Percentiles rank a stretch among this genome's conserved stretches.
phyloP scores from a whole-genome alignment of 768 basidiomycete species.

The Suillus tomentosus region DNA sequence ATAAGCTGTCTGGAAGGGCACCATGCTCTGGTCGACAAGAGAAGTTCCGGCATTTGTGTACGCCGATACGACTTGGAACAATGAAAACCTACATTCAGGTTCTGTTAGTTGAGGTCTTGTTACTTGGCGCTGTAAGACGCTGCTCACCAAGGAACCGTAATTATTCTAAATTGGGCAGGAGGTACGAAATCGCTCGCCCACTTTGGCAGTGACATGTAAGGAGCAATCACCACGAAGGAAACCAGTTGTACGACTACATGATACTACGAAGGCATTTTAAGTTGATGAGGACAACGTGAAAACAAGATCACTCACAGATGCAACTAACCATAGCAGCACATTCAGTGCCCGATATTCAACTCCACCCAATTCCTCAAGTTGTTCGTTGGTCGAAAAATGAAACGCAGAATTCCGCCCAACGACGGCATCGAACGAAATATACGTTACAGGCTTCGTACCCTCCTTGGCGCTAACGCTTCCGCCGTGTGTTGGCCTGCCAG shows the following conservation, averaged over 20 bases:
- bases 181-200: constrained; percentile 66
- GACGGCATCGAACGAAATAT: constrained; percentile 82
- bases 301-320: constrained; percentile 51
- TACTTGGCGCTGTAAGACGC: not conserved
- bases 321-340: constrained; percentile 80
- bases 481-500: constrained; percentile 11
- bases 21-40: constrained; percentile 86
- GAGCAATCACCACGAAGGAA: constrained; percentile 72
- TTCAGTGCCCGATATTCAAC: constrained; percentile 89
- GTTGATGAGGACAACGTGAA: not conserved
- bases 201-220: constrained; percentile 65
- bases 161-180: constrained; percentile 54
- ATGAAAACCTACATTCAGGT: constrained; percentile 62
- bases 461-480: constrained; percentile 27
- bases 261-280: constrained; percentile 56
- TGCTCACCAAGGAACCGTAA: constrained; percentile 67
- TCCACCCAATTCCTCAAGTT: constrained; percentile 90
- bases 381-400: constrained; percentile 68
- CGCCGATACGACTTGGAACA: constrained; percentile 83
- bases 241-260: constrained; percentile 71
- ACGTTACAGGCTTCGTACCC: constrained; percentile 63
- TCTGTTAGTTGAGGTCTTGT: not conserved
- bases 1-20: constrained; percentile 88
- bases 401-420: constrained; percentile 86
- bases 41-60: constrained; percentile 91